These are phyloP conservation scores for Phtheirospermum japonicum DNA, from an alignment of 257 asterid species.

Conservation along the genomic window DNA sequence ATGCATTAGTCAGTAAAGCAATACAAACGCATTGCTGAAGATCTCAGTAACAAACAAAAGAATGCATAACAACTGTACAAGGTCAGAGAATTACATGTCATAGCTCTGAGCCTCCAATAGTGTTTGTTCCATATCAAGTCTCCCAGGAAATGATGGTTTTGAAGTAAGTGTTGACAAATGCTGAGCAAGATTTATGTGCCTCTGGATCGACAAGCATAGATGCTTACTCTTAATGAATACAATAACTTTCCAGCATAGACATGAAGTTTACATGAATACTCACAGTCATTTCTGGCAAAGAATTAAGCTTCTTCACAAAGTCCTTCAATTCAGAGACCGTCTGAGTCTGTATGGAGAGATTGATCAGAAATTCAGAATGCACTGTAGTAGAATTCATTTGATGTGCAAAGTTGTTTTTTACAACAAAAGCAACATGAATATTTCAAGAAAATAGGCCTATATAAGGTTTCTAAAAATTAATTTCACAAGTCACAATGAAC, in stretches of 20 bases:
- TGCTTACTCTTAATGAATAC: conserved; percentile 27
- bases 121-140: conserved; percentile 95
- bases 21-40: conserved; percentile 1
- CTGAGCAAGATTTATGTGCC: conserved; percentile 97
- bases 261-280: conserved; percentile 35
- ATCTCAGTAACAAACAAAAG: conserved; percentile 15
- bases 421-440: conserved; percentile 8
- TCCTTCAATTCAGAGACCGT: conserved; percentile 94
- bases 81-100: conserved; percentile 62
- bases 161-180: conserved; percentile 85
- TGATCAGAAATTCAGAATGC: conserved; percentile 22
- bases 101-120: conserved; percentile 91
- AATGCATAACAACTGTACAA: neutral
- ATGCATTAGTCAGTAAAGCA: conserved; percentile 9
- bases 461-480: conserved; percentile 15
- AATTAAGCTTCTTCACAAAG: conserved; percentile 95
- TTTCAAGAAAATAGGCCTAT: neutral
- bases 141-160: conserved; percentile 75
- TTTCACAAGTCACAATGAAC: conserved; percentile 1
- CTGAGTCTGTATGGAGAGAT: conserved; percentile 61
- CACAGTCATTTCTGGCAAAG: conserved; percentile 97
- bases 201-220: conserved; percentile 49
- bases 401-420: conserved; percentile 13
- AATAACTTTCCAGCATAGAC: conserved; percentile 21
- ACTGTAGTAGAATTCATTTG: conserved; percentile 2